Evolutionary conservation across 768 basidiomycete species (phyloP).

Genomic region (Termitomyces sp.): DNA sequence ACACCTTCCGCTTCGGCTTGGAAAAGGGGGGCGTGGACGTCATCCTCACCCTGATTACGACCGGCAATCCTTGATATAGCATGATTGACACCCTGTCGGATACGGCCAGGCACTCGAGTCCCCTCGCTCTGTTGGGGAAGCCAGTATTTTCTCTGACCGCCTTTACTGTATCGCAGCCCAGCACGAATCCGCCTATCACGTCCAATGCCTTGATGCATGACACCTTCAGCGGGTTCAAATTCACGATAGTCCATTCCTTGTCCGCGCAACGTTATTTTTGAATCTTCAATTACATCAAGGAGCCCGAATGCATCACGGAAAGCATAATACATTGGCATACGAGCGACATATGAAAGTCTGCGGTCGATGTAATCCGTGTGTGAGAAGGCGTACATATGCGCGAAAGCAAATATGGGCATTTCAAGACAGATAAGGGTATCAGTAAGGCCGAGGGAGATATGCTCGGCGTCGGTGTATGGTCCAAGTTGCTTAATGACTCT

Average conservation of each 20-base stretch:
- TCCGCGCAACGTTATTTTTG: conserved; percentile 74
- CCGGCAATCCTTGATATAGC: conserved; percentile 36
- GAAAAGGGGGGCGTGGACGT: conserved; percentile 70
- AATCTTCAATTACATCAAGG: conserved; percentile 84
- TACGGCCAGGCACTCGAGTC: conserved; percentile 29
- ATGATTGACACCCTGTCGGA: conserved; percentile 36
- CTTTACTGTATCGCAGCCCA: conserved; percentile 84
- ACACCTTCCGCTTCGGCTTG: conserved; percentile 54
- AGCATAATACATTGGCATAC: conserved; percentile 86
- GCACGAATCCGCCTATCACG: conserved; percentile 85
- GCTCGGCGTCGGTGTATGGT: conserved; percentile 80
- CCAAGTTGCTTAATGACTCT: conserved; percentile 74
- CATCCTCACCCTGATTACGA: conserved; percentile 39
- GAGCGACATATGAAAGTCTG: conserved; percentile 60
- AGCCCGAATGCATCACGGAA: conserved; percentile 84
- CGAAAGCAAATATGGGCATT: conserved; percentile 95
- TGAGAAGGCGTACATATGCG: conserved; percentile 93
- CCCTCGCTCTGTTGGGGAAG: conserved; percentile 59
- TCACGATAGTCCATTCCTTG: conserved; percentile 93
- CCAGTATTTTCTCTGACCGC: conserved; percentile 96
- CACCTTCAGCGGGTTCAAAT: conserved; percentile 94
- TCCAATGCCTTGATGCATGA: conserved; percentile 85
- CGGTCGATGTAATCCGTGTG: conserved; percentile 78
- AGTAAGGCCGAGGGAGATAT: conserved; percentile 85
- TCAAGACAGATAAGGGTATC: conserved; percentile 93